phyloP scores from a whole-genome alignment of 495 filamentous ascomycete genomes.

The Clohesyomyces aquaticus region DNA sequence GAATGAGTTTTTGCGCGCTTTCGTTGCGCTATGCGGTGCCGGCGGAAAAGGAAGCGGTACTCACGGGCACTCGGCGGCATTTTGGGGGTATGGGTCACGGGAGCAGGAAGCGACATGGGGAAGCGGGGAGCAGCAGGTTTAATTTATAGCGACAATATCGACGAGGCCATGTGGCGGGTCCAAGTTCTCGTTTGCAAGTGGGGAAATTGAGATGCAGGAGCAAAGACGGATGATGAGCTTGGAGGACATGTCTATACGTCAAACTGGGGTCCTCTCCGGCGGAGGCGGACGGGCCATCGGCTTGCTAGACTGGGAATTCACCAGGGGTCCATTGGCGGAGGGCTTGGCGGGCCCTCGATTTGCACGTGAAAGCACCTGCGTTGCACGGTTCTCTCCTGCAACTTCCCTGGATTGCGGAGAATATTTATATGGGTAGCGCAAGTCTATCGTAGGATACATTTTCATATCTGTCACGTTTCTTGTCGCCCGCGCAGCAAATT shows the following conservation, averaged over 20 bases:
- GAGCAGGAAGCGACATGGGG: conserved; percentile 33
- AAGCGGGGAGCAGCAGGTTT: background rate
- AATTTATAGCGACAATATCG: conserved; percentile 19
- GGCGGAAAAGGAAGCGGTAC: conserved; percentile 15
- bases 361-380: too few species aligned
- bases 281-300: conserved; percentile 1
- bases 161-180: conserved; percentile 15
- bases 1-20: background rate
- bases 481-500: too few species aligned
- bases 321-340: too few species aligned
- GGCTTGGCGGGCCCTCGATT: too few species aligned
- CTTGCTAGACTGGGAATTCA: background rate
- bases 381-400: too few species aligned
- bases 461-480: too few species aligned
- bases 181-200: conserved; percentile 15
- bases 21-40: background rate
- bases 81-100: conserved; percentile 30
- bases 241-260: background rate
- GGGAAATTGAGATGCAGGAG: conserved; percentile 15
- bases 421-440: too few species aligned
- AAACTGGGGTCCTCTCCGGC: background rate
- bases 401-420: too few species aligned
- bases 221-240: background rate
- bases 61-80: conserved; percentile 37
- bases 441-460: too few species aligned